Conservation (phyloP, 768 basidiomycete genomes). For the Mycena olivaceomarginata region DNA sequence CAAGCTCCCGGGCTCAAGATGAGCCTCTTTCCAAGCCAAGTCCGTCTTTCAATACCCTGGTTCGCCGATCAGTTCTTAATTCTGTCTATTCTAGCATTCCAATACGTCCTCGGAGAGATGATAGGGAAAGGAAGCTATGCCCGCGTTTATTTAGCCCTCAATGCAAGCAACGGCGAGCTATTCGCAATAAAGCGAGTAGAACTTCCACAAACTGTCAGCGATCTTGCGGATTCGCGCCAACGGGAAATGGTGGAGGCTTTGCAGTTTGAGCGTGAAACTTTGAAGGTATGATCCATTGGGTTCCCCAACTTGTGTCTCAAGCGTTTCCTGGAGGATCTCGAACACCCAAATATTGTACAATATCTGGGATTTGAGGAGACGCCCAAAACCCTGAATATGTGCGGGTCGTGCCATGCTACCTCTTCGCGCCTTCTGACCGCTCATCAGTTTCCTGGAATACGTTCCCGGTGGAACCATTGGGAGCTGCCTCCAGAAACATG, state of each 20-base stretch:
- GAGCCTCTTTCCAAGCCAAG: constrained; percentile 14
- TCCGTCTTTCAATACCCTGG: neutral
- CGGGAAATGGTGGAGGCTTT: constrained; percentile 85
- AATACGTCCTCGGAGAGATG: constrained; percentile 95
- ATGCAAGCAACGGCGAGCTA: constrained; percentile 93
- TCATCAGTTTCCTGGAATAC: constrained; percentile 91
- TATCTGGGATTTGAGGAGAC: constrained; percentile 94
- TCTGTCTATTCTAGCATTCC: constrained; percentile 67
- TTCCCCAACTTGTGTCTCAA: neutral
- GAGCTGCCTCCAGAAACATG: constrained; percentile 84
- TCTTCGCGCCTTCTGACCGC: neutral
- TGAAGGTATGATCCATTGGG: constrained; percentile 19
- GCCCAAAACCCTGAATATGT: constrained; percentile 86
- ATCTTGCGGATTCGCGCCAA: constrained; percentile 80
- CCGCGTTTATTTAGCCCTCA: constrained; percentile 92
- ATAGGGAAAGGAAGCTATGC: constrained; percentile 97
- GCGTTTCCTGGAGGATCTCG: constrained; percentile 79
- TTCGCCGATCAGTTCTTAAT: neutral
- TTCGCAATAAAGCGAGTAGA: constrained; percentile 99
- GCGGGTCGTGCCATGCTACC: constrained; percentile 13
- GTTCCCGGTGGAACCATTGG: constrained; percentile 96
- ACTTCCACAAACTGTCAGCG: constrained; percentile 83
- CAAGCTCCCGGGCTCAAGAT: constrained; percentile 11
- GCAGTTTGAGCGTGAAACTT: constrained; percentile 89
- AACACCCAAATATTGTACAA: constrained; percentile 94